Evolutionary conservation across 2,329 filamentous ascomycete genomes (phyloP), one percentile per base, ranked within the genome.

Genomic region (Curvularia sp.): DNA sequence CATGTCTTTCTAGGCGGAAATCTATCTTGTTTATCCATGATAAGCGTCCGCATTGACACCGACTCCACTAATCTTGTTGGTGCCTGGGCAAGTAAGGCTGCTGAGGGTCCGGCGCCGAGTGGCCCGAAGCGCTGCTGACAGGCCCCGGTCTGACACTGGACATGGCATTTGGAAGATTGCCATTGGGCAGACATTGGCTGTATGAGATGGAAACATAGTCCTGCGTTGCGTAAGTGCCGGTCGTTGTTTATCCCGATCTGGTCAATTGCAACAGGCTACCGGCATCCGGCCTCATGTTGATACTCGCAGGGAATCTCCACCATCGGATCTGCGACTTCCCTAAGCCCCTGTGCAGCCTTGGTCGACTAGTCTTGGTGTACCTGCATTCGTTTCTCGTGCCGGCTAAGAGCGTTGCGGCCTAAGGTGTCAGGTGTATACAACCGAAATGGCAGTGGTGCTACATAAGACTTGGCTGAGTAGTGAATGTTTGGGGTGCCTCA

Each of bases 211-310:
- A 61, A 63, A 64, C 61, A 53, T 30, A 42, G 13, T 25, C 32
- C 36, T 39, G 41, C 53, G 21, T 19, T 43, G 18, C 49, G 27
- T 27, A 36, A 50, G 32, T 43, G 32, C 28, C 52, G 48, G 55
- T 50, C 42, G 34, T 53, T 69, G 65, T 69, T 70, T 71, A 69
- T 71, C 66, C 59, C 63, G 66, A 66, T 67, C 47, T 71, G 60
- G 53, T 55, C 39, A 46, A 46, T 49, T 52, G 43, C 49, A 38
- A 43, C 30, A 51, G 48, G 57, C 57, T 65, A 63, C 69, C 65
- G 67, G 60, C 49, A 67, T 61, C 62, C 58, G 49, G 60, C 60
- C 53, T 60, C 59, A 59, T 43, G 57, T 55, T 63, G 61, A 57
- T 60, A 52, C 61, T 42, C 46, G 50, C 36, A 46, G 32, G 19